phyloP scores from a whole-genome alignment of 225 moss, liverwort and hornwort species.

The Asterella californica region DNA sequence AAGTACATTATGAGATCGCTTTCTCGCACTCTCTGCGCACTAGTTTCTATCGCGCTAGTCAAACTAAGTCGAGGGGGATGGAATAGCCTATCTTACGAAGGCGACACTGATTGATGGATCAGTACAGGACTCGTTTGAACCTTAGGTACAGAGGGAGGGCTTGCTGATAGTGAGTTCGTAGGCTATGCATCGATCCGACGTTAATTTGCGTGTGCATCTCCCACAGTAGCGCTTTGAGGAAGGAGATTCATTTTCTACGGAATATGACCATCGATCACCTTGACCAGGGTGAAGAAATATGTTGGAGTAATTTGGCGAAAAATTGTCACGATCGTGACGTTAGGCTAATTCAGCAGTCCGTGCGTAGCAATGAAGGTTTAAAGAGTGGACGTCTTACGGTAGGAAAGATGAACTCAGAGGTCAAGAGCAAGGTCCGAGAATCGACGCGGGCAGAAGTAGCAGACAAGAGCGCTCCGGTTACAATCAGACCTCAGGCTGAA shows the following conservation, averaged over 20 bases:
- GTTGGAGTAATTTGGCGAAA: constrained; percentile 3
- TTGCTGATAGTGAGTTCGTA: neutral
- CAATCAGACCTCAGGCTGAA: neutral
- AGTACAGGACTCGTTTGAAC: neutral
- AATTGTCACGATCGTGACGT: neutral
- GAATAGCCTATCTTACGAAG: neutral
- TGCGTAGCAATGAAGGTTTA: neutral
- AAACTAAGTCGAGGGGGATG: neutral
- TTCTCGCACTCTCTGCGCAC: neutral
- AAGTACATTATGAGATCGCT: neutral
- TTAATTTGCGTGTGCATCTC: neutral
- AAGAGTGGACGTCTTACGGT: neutral
- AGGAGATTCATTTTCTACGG: neutral
- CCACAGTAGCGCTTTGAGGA: neutral
- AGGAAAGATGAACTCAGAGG: neutral
- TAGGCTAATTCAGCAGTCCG: neutral
- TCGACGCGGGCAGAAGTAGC: neutral
- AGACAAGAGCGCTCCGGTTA: neutral
- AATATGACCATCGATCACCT: neutral
- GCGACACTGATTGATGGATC: neutral
- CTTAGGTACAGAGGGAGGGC: neutral
- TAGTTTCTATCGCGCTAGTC: neutral
- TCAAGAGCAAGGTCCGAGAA: neutral
- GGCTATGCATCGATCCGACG: neutral
- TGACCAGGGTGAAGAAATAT: neutral